These are phyloP conservation scores for Angomonas ambiguus DNA, from an alignment of 208 protist species.

Conservation along the genomic window DNA sequence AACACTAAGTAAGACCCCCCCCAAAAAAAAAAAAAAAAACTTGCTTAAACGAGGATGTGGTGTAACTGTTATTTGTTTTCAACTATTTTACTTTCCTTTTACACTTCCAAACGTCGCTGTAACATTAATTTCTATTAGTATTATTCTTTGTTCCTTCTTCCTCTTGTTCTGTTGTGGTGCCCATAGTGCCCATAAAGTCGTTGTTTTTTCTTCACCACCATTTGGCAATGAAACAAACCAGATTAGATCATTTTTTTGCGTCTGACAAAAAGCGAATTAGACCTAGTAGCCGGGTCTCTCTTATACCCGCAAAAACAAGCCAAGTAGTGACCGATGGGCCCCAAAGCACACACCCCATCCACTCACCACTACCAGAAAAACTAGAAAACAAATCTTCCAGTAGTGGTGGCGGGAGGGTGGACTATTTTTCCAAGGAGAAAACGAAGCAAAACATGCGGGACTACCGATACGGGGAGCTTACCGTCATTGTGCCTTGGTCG, in stretches of 20 bases:
- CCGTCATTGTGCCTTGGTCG: conserved; percentile 43
- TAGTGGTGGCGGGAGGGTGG: not conserved
- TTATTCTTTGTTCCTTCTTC: not conserved
- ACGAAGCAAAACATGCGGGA: not conserved
- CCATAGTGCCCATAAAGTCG: too few species aligned
- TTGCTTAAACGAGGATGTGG: too few species aligned
- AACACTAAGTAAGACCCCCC: too few species aligned
- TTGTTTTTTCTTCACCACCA: too few species aligned
- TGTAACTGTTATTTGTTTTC: too few species aligned
- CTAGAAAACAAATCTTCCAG: not conserved
- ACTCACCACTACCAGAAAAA: not conserved
- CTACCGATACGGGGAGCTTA: conserved; percentile 10
- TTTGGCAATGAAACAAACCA: not conserved
- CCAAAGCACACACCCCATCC: not conserved
- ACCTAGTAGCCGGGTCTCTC: not conserved
- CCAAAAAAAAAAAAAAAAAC: not conserved
- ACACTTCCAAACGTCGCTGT: too few species aligned
- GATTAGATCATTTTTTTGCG: not conserved
- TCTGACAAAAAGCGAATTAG: not conserved
- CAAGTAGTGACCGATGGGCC: not conserved
- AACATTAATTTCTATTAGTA: not conserved
- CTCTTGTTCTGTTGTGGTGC: too few species aligned
- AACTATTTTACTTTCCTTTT: too few species aligned
- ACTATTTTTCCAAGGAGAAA: not conserved
- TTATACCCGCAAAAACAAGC: not conserved